phyloP scores from a whole-genome alignment of 306 rosid genomes.

The Cicer yamashitae region DNA sequence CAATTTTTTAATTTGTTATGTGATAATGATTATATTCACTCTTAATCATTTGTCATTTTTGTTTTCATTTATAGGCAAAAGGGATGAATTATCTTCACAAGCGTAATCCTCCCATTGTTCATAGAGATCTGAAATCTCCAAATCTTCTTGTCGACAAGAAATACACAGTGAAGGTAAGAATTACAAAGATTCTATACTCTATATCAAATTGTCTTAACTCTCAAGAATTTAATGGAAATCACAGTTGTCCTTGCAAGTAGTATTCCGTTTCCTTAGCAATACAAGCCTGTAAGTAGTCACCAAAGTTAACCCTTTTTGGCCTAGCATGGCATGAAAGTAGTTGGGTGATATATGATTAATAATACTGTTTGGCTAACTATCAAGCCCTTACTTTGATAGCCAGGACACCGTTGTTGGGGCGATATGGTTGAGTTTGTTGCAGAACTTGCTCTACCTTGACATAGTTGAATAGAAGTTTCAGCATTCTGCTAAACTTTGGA shows the following conservation, averaged over 20 bases:
- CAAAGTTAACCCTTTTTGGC: constrained; percentile 25
- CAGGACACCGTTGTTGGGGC: background rate
- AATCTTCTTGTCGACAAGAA: constrained; percentile 98
- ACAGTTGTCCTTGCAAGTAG: constrained; percentile 30
- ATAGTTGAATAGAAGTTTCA: constrained; percentile 32
- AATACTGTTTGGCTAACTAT: constrained; percentile 17
- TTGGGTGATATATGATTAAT: background rate
- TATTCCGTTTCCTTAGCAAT: constrained; percentile 9
- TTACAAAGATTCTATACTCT: constrained; percentile 32
- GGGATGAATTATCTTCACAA: constrained; percentile 99
- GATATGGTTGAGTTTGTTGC: constrained; percentile 17
- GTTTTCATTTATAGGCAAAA: constrained; percentile 71
- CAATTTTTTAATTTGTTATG: constrained; percentile 31
- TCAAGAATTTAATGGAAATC: constrained; percentile 28
- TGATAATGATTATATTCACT: constrained; percentile 9
- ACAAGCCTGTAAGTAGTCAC: constrained; percentile 17
- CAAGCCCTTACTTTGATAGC: constrained; percentile 24
- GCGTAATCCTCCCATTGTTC: constrained; percentile 95
- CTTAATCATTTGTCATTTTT: constrained; percentile 34
- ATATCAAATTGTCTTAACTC: constrained; percentile 1
- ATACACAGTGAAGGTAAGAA: constrained; percentile 88
- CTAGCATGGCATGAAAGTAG: constrained; percentile 24
- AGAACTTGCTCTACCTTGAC: constrained; percentile 24
- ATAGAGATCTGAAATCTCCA: constrained; percentile 96
- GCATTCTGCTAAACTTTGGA: constrained; percentile 21